Percentiles rank a stretch among this genome's conserved stretches.
These are phyloP conservation scores for Cinchona pubescens DNA, from an alignment of 257 asterid genomes.

Conservation along the genomic window DNA sequence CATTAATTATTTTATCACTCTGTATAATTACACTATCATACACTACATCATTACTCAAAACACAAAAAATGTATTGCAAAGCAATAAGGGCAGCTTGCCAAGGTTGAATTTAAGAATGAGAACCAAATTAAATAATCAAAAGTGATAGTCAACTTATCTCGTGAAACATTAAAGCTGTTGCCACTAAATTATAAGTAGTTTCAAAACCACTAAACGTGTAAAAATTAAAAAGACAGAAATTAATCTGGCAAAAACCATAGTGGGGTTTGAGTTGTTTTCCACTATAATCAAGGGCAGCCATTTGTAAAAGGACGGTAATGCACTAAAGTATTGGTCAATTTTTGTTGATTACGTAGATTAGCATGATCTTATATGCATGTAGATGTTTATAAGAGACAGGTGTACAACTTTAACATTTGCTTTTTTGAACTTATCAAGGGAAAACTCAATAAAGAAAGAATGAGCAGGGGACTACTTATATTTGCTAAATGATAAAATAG, in stretches of 20 bases:
- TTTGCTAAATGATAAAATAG: background rate
- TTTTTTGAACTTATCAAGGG: conserved; percentile 18
- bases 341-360: conserved; percentile 2
- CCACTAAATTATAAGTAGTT: background rate
- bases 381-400: too few relatives aligned
- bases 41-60: background rate
- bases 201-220: background rate
- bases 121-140: background rate
- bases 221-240: too few relatives aligned
- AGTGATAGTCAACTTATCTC: conserved; percentile 11
- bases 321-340: background rate
- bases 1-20: too few relatives aligned
- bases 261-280: conserved; percentile 16
- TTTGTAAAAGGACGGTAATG: background rate
- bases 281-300: background rate
- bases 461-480: background rate
- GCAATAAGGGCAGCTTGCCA: background rate
- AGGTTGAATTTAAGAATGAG: background rate
- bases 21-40: too few relatives aligned
- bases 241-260: background rate
- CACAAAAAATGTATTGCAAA: background rate
- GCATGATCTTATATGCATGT: too few relatives aligned
- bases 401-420: too few relatives aligned
- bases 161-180: background rate
- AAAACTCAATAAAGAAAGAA: background rate